A percentile compares a stretch with the other conserved stretches of the same genome.
Conservation (phyloP, 2,329 filamentous ascomycete genomes). For the Nigrospora osmanthi region DNA sequence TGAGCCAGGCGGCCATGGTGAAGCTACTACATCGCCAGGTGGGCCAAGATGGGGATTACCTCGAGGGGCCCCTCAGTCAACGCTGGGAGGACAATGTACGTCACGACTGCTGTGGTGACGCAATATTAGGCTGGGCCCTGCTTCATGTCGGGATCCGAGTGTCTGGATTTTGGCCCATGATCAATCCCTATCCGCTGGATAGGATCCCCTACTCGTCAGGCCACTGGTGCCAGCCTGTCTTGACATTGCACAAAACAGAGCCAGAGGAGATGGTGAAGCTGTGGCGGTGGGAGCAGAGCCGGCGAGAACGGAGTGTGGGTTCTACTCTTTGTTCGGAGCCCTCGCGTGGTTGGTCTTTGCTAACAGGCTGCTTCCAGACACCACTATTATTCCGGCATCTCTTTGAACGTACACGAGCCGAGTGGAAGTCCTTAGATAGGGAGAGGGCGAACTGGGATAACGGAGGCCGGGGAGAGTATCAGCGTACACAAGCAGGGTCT, state of each 20-base stretch:
- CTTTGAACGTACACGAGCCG: slow-evolving; percentile 12
- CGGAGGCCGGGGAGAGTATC: slow-evolving; percentile 1
- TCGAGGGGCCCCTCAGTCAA: slow-evolving; percentile 26
- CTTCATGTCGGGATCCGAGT: slow-evolving; percentile 33
- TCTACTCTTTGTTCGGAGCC: neutral
- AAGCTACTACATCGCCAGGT: slow-evolving; percentile 25
- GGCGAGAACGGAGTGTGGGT: slow-evolving; percentile 23
- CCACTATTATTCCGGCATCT: slow-evolving; percentile 28
- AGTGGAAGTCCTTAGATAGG: neutral
- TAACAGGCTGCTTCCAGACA: slow-evolving; percentile 10
- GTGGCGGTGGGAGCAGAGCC: slow-evolving; percentile 35
- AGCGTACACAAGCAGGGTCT: neutral
- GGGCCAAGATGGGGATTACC: slow-evolving; percentile 25
- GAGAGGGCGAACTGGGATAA: slow-evolving; percentile 4
- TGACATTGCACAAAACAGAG: slow-evolving; percentile 39
- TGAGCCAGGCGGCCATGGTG: slow-evolving; percentile 36
- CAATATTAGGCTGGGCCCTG: slow-evolving; percentile 39
- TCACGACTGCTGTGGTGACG: slow-evolving; percentile 45
- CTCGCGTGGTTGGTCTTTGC: neutral
- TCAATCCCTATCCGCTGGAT: slow-evolving; percentile 41
- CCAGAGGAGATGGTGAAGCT: slow-evolving; percentile 39
- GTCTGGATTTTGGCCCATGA: slow-evolving; percentile 40
- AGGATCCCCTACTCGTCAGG: slow-evolving; percentile 35
- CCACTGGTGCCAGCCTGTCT: slow-evolving; percentile 43
- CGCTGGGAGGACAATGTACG: slow-evolving; percentile 31